phyloP scores from a whole-genome alignment of 305 asterid species.

The Rubia tinctorum region DNA sequence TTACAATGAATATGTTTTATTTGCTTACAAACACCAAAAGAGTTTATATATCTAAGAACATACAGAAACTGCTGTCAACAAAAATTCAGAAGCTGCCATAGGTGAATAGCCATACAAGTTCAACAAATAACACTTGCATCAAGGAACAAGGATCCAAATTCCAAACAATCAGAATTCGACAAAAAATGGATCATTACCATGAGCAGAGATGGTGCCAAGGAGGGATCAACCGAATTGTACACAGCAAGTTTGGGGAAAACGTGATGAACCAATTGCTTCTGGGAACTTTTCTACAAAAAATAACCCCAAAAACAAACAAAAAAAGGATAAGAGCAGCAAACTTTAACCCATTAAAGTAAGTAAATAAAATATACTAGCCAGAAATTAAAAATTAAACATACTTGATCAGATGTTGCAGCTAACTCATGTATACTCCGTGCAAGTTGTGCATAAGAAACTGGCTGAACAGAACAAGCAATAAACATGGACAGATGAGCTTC shows the following conservation, averaged over 20 bases:
- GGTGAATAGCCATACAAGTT: background rate
- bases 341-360: background rate
- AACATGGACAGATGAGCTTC: conserved; percentile 14
- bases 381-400: conserved; percentile 25
- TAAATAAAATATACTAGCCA: conserved; percentile 13
- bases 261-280: conserved; percentile 87
- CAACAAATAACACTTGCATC: background rate
- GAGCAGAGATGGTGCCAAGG: conserved; percentile 96
- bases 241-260: conserved; percentile 99
- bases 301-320: conserved; percentile 8
- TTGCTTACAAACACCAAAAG: background rate
- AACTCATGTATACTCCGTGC: conserved; percentile 98
- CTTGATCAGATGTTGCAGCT: conserved; percentile 98
- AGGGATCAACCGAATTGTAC: conserved; percentile 98
- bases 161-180: background rate
- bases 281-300: conserved; percentile 84
- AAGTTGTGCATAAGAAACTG: conserved; percentile 98
- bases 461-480: conserved; percentile 42
- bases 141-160: background rate
- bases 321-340: conserved; percentile 6
- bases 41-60: background rate
- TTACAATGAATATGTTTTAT: background rate
- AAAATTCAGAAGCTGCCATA: background rate
- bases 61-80: background rate
- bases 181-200: conserved; percentile 51